A percentile compares a stretch with the other conserved stretches of the same genome.
These are phyloP conservation scores for Macrophomina phaseolina DNA, from an alignment of 2,329 filamentous ascomycete species.

Conservation along the genomic window DNA sequence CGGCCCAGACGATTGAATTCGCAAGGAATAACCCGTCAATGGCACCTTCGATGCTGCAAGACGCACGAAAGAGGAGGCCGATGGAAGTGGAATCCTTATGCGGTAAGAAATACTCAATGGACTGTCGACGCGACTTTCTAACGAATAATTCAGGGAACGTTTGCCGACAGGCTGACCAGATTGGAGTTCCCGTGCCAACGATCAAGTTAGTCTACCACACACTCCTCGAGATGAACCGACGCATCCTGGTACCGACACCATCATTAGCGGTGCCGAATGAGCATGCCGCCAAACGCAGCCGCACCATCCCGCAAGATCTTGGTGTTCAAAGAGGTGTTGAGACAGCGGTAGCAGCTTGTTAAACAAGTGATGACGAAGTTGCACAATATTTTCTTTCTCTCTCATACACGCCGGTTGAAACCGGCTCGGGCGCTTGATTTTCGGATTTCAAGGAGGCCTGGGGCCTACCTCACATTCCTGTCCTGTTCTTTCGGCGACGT, in stretches of 20 bases:
- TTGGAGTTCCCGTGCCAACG: slow-evolving; percentile 21
- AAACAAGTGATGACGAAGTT: too few species aligned
- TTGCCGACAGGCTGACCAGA: slow-evolving; percentile 10
- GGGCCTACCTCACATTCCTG: background rate
- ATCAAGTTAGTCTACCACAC: slow-evolving; percentile 26
- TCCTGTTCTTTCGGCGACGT: background rate
- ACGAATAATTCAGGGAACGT: slow-evolving; percentile 9
- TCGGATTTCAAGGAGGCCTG: background rate
- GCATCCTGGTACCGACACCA: background rate
- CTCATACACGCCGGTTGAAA: background rate
- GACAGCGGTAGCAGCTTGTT: background rate
- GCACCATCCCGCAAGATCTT: background rate
- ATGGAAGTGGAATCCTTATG: slow-evolving; percentile 34
- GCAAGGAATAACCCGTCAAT: slow-evolving; percentile 30
- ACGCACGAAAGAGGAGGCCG: slow-evolving; percentile 31
- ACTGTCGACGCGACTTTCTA: background rate
- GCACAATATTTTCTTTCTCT: background rate
- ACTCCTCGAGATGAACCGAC: slow-evolving; percentile 18
- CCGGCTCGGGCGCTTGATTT: background rate
- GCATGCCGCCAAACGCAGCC: background rate
- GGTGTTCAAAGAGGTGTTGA: background rate
- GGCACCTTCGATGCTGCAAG: slow-evolving; percentile 35
- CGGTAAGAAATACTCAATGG: slow-evolving; percentile 27
- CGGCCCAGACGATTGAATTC: slow-evolving; percentile 29
- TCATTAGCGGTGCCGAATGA: background rate